These are phyloP conservation scores for Halteria grandinella DNA, from an alignment of 73 alveolate genomes.

Conservation along the genomic window DNA sequence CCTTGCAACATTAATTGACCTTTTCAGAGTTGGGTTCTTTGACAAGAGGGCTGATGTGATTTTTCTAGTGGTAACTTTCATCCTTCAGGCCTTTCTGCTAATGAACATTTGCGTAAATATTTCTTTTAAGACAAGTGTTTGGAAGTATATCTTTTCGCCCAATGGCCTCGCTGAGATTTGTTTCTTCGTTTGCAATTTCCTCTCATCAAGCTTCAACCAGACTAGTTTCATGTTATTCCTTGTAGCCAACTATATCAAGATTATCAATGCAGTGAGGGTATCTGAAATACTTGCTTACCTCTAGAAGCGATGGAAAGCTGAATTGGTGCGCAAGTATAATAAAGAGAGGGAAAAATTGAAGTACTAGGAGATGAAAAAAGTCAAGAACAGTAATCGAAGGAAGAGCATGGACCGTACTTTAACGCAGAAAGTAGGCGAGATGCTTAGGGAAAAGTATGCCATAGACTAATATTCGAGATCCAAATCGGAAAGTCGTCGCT, in stretches of 20 bases:
- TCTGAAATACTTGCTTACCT: neutral
- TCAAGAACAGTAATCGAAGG: neutral
- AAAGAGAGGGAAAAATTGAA: slow-evolving; percentile 34
- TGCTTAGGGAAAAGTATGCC: neutral
- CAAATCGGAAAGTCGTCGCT: neutral
- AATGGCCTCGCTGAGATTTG: neutral
- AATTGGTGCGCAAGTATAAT: neutral
- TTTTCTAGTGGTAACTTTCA: slow-evolving; percentile 10
- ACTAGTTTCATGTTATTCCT: neutral
- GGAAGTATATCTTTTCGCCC: neutral
- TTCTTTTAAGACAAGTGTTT: neutral
- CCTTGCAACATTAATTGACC: slow-evolving; percentile 11
- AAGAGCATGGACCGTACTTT: neutral
- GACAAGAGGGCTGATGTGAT: slow-evolving; percentile 15
- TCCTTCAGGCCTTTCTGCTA: neutral
- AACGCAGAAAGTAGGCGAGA: slow-evolving; percentile 8
- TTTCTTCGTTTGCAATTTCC: slow-evolving; percentile 3
- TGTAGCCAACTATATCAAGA: slow-evolving; percentile 12
- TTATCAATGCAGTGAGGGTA: slow-evolving; percentile 12
- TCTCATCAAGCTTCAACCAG: neutral
- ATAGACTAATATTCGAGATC: neutral
- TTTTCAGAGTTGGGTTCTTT: slow-evolving; percentile 32
- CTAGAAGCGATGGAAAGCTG: neutral
- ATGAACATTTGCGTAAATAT: neutral
- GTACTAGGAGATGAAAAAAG: slow-evolving; percentile 11